Base-by-base conservation (phyloP, 176 grass and related monocot species). In the Oryza nivara region DNA sequence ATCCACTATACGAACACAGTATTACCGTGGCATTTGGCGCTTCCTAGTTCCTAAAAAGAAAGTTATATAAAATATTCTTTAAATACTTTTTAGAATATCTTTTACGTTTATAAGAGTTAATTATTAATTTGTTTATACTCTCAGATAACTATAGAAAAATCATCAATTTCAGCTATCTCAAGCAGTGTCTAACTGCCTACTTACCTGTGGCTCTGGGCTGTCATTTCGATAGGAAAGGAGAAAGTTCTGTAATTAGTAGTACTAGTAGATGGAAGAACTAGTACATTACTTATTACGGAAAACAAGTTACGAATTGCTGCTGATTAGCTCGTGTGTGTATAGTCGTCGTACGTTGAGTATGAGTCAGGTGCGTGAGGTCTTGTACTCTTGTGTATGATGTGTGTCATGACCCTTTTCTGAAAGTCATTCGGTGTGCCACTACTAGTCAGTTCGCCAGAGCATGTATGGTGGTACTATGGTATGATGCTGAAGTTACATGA, bases 371-470 rank as follows among this genome's bases (percentile, higher is more conserved):
- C 5, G 52, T 56, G 52, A 56, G 52, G 52, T 20, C 54, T 58
- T 52, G 74, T 51, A 51, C 85, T 22, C 56, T 66, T 36, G 38
- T 52, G 54, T 58, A 58, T 58, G 54, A 49, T 30, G 48, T 73
- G 4, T 73, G 4, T 6, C 22, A 43, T 34, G 46, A 11, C 4
- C 5, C 25, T 79, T 74, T 79, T 38, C 35, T n/a, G 41, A 58
- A 73, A 67, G 67, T 72, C 83, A 76, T 80, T 76, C 88, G 4
- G n/a, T 7, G 47, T 74, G 69, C 28, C 47, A 34, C 38, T 15
- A 12, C 40, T 61, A 2, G 32, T 20, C 54, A 72, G n/a, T 63
- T 72, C n/a, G 11, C 30, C 28, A 14, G 19, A 74, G 1, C 87
- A 84, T 70, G 76, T 48, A 80, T 17, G 19, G n/a, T 22, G 14